phyloP scores from a whole-genome alignment of 2,329 filamentous ascomycete species.

The Venturia effusa region DNA sequence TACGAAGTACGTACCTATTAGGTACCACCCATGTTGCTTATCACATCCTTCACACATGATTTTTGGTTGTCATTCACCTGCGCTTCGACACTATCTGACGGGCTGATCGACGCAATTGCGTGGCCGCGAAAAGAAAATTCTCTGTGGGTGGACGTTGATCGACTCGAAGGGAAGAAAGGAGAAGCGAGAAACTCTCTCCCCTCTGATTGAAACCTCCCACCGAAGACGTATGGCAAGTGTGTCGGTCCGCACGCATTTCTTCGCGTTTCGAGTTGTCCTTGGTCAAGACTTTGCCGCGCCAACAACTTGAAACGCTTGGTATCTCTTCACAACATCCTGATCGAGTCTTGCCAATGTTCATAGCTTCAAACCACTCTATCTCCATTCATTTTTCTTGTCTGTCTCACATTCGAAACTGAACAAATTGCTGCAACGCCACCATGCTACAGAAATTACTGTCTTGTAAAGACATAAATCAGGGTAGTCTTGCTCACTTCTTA shows the following conservation, averaged over 20 bases:
- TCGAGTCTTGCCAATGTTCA: not conserved
- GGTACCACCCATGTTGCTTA: no score
- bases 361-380: not conserved
- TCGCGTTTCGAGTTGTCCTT: not conserved
- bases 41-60: not conserved
- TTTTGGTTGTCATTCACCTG: not conserved
- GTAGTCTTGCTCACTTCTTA: not conserved
- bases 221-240: not conserved
- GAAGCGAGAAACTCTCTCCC: not conserved
- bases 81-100: not conserved
- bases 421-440: not conserved
- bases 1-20: no score
- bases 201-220: not conserved
- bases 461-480: not conserved
- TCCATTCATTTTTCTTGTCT: not conserved
- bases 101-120: not conserved
- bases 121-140: not conserved
- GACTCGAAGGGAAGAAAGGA: not conserved
- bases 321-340: not conserved
- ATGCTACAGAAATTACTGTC: not conserved
- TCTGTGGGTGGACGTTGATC: not conserved
- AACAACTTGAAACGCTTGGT: slow-evolving; percentile 8
- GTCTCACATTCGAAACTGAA: slow-evolving; percentile 8
- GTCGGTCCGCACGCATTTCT: not conserved
- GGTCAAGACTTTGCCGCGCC: not conserved